Evolutionary conservation across 2,329 filamentous ascomycete species (phyloP).

Genomic region (Trichothecium sympodiale): DNA sequence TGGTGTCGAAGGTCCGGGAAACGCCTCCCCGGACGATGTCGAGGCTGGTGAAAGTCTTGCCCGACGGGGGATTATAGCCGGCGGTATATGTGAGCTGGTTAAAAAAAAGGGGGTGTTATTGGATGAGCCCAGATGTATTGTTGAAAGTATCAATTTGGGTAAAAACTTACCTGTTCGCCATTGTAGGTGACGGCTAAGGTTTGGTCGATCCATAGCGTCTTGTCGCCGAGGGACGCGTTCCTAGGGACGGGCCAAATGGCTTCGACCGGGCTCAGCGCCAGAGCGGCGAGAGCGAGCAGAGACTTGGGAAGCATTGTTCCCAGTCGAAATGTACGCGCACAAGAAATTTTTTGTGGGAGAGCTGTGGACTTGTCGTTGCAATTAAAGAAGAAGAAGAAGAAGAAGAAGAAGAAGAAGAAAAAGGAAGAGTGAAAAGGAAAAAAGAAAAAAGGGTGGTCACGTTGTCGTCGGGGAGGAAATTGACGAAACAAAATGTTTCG

Average conservation of each 20-base stretch:
- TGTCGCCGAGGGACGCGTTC: conserved; percentile 38
- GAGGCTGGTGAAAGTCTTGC: conserved; percentile 32
- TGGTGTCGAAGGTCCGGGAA: conserved; percentile 47
- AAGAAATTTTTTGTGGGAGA: too few species aligned
- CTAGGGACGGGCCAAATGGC: conserved; percentile 49
- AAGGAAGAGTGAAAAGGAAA: too few species aligned
- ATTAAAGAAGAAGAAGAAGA: too few species aligned
- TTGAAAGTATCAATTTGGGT: conserved; percentile 17
- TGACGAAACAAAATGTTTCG: too few species aligned
- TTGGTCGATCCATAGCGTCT: conserved; percentile 40
- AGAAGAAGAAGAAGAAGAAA: too few species aligned
- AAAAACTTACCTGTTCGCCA: conserved; percentile 41
- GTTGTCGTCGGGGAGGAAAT: too few species aligned
- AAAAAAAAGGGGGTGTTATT: conserved; percentile 12
- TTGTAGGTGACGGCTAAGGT: conserved; percentile 47
- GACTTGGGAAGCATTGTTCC: conserved; percentile 17
- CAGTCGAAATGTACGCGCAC: neutral
- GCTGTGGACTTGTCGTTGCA: too few species aligned
- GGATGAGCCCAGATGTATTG: conserved; percentile 10
- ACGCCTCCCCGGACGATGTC: conserved; percentile 45
- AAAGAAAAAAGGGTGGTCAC: too few species aligned
- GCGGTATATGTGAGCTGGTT: conserved; percentile 39
- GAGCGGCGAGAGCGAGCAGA: conserved; percentile 25
- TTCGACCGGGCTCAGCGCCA: conserved; percentile 28
- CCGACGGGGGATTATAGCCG: conserved; percentile 28